Percentiles rank a stretch among this genome's conserved stretches.
These are phyloP conservation scores for Acephala macrosclerotiorum DNA, from an alignment of 2,329 filamentous ascomycete genomes.

Conservation along the genomic window DNA sequence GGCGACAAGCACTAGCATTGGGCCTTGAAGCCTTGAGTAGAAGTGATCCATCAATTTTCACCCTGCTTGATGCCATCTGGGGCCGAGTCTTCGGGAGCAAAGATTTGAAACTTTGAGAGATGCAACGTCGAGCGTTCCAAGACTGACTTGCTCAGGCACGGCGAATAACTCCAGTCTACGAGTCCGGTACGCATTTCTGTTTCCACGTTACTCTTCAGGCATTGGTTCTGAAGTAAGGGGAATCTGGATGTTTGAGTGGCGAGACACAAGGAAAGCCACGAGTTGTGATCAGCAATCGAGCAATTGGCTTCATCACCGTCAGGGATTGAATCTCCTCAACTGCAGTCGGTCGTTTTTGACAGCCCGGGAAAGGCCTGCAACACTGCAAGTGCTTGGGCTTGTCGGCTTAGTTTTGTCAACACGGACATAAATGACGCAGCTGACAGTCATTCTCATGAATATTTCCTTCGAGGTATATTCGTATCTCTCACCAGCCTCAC, in stretches of 20 bases:
- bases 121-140: not conserved
- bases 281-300: slow-evolving; percentile 4
- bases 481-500: not conserved
- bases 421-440: not conserved
- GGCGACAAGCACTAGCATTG: slow-evolving; percentile 10
- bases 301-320: not conserved
- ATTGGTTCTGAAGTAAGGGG: not conserved
- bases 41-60: slow-evolving; percentile 9
- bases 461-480: not conserved
- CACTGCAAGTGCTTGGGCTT: not conserved
- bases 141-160: not conserved
- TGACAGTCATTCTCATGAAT: not conserved
- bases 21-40: not conserved
- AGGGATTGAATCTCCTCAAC: slow-evolving; percentile 3
- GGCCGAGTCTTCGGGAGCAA: slow-evolving; percentile 3
- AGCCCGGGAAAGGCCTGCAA: not conserved
- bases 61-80: not conserved
- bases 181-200: not conserved
- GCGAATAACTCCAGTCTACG: too few relatives aligned
- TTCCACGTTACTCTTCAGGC: not conserved
- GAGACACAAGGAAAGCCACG: not conserved
- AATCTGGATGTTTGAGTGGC: slow-evolving; percentile 1
- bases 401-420: not conserved
- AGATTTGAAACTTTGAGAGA: not conserved
- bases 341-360: not conserved